Conservation (phyloP, 2,329 filamentous ascomycete genomes). For the Aspergillus novoparasiticus region DNA sequence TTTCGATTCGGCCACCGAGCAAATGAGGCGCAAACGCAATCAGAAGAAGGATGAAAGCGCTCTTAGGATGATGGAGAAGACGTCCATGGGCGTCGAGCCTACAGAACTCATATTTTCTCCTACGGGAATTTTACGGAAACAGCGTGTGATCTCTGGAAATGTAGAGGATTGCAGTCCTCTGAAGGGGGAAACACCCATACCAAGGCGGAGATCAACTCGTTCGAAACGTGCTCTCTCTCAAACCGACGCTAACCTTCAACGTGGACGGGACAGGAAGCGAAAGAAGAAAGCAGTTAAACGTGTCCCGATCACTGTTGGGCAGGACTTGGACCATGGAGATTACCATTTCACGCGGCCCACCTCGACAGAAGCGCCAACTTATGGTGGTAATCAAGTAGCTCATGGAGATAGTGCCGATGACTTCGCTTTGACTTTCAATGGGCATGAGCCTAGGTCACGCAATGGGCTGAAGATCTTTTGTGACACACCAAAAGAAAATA, state of each 20-base stretch:
- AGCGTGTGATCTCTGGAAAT: conserved; percentile 51
- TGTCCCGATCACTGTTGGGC: conserved; percentile 12
- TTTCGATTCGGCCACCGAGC: conserved; percentile 53
- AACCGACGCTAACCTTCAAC: conserved; percentile 36
- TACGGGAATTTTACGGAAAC: conserved; percentile 44
- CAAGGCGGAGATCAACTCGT: conserved; percentile 36
- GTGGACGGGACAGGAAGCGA: conserved; percentile 31
- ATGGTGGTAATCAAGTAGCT: conserved; percentile 23
- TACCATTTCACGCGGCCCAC: conserved; percentile 26
- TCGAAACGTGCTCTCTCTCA: conserved; percentile 36
- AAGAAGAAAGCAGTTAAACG: conserved; percentile 19
- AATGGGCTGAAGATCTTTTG: conserved; percentile 41
- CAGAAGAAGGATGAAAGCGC: conserved; percentile 54
- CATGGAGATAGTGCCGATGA: conserved; percentile 35
- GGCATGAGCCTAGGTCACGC: conserved; percentile 32
- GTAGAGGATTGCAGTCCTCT: conserved; percentile 51
- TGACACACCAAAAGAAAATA: conserved; percentile 29
- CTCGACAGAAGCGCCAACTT: conserved; percentile 19
- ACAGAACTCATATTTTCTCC: conserved; percentile 52
- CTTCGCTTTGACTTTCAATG: conserved; percentile 34
- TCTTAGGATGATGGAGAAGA: conserved; percentile 49
- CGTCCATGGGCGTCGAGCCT: conserved; percentile 48
- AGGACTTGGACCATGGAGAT: conserved; percentile 16
- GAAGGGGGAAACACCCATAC: conserved; percentile 48
- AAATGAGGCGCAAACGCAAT: conserved; percentile 53